Evolutionary conservation across 2,329 filamentous ascomycete genomes (phyloP).

Genomic region (Alternaria rosae): DNA sequence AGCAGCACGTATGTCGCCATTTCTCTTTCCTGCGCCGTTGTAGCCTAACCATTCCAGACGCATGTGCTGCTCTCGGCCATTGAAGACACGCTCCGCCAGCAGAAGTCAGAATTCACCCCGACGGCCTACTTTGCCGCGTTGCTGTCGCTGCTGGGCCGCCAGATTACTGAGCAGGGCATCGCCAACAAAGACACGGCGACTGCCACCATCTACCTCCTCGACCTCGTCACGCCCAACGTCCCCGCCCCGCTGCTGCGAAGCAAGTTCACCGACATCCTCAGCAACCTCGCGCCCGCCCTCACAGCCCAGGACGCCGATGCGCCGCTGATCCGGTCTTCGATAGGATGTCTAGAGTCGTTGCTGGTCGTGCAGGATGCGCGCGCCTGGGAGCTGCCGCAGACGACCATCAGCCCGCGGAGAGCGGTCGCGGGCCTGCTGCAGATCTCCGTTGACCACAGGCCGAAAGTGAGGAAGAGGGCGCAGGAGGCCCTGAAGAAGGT

Average conservation of each 20-base stretch:
- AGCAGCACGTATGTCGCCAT: conserved; percentile 75
- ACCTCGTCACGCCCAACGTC: conserved; percentile 84
- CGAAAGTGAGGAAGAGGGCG: conserved; percentile 92
- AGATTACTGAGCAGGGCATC: conserved; percentile 69
- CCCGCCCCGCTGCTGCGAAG: conserved; percentile 87
- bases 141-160: conserved; percentile 82
- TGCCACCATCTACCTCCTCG: conserved; percentile 93
- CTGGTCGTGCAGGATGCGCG: conserved; percentile 85
- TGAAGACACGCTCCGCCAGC: conserved; percentile 89
- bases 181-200: conserved; percentile 83
- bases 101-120: conserved; percentile 81
- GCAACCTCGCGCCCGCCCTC: conserved; percentile 83
- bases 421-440: conserved; percentile 86
- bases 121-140: conserved; percentile 97
- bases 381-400: conserved; percentile 86
- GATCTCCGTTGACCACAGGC: conserved; percentile 83
- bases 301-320: conserved; percentile 83
- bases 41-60: conserved; percentile 63
- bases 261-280: conserved; percentile 94
- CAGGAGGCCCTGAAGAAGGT: conserved; percentile 88
- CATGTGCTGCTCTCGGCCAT: conserved; percentile 88
- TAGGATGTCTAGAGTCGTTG: conserved; percentile 92
- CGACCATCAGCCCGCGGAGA: conserved; percentile 82
- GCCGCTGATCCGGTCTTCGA: conserved; percentile 82
- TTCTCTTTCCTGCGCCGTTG: neutral